Evolutionary conservation across 345 rosid species (phyloP), one percentile per base, ranked within the genome.

Genomic region (Pistacia vera): DNA sequence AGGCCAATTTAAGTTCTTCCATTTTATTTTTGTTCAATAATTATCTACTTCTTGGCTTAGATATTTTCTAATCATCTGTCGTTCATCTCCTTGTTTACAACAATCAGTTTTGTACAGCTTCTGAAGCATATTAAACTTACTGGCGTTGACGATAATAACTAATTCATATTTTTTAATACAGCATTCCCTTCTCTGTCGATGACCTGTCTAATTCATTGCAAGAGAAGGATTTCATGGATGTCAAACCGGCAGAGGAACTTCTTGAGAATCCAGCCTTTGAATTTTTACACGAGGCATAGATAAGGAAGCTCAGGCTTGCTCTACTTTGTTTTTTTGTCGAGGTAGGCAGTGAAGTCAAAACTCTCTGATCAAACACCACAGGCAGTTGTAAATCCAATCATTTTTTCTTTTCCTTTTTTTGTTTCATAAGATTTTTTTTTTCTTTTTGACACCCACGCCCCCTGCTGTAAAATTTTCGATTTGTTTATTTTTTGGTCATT

Each of bases 111-210:
- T 35, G 13, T 16, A 35, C 16, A 35, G 36, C 55, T 46, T 67
- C 12, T 68, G 55, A 8, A 44, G 65, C 59, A 6, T 25, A 33
- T 54, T 25, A 41, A 13, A 20, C 18, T 30, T 5, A 4, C 17
- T 41, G 28, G 20, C 55, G 5, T 38, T 4, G 12, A 38, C 18
- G 25, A 12, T 56, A 20, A n/a, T 8, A 44, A 77, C 74, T 80
- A 60, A 83, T 77, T 65, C 49, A 38, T 51, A 17, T 49, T 68
- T 81, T 36, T 41, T 56, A 58, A 54, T 9, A 67, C 97, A 91
- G 98, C 89, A 97, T 94, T 77, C 99, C 97, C 44, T 97, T 94
- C 92, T 94, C 99, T 20, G 88, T 94, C 12, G 98, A 97, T 11
- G 99, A 96, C 75, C 93, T 97, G 17, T 83, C 98, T 1, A 87